Evolutionary conservation across 768 basidiomycete species (phyloP).

Genomic region (Mycena amicta): DNA sequence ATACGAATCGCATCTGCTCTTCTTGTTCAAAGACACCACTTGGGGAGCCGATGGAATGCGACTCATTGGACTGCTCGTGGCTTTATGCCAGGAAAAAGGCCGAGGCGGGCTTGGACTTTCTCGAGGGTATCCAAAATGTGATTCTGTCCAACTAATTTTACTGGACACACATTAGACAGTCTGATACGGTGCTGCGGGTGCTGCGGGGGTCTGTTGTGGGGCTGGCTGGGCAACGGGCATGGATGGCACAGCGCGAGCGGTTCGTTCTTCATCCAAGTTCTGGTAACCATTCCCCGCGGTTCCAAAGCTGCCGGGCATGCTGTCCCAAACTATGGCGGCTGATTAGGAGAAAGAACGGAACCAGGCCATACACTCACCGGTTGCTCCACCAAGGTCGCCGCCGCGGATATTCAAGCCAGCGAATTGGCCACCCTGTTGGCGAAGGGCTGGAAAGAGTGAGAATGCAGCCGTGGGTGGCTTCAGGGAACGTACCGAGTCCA

Average conservation of each 20-base stretch:
- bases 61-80: constrained; percentile 87
- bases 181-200: constrained; percentile 45
- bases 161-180: constrained; percentile 34
- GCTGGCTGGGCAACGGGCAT: constrained; percentile 23
- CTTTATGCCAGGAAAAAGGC: constrained; percentile 70
- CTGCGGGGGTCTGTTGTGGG: constrained; percentile 22
- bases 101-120: constrained; percentile 44
- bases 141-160: constrained; percentile 11
- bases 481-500: constrained; percentile 25
- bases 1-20: constrained; percentile 70
- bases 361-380: constrained; percentile 48
- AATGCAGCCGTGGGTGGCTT: neutral
- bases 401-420: constrained; percentile 50
- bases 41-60: constrained; percentile 68
- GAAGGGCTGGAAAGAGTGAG: constrained; percentile 35
- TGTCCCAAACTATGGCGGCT: constrained; percentile 60
- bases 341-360: constrained; percentile 2
- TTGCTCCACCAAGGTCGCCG: constrained; percentile 54
- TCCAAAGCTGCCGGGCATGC: constrained; percentile 74
- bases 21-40: constrained; percentile 64
- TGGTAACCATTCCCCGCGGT: constrained; percentile 61
- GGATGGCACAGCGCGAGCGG: constrained; percentile 19
- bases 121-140: constrained; percentile 29
- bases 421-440: constrained; percentile 61
- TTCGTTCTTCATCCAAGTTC: constrained; percentile 56